Evolutionary conservation across 2,329 filamentous ascomycete genomes (phyloP).

Genomic region (Aspergillus glaucus): DNA sequence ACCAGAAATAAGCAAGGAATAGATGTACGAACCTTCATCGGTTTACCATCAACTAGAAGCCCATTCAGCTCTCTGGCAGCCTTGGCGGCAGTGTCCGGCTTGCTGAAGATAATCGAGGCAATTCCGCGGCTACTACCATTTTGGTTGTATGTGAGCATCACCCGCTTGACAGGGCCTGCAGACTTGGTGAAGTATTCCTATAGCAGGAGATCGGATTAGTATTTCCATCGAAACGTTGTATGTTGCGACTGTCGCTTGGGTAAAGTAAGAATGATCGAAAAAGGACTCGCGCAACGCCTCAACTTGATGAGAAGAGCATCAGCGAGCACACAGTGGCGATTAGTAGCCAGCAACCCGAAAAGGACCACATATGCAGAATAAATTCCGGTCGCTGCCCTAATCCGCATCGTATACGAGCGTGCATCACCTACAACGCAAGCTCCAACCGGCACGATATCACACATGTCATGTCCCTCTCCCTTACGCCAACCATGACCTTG

Average conservation of each 20-base stretch:
- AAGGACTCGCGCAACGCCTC: constrained; percentile 17
- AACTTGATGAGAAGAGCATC: constrained; percentile 37
- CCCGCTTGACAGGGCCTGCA: constrained; percentile 83
- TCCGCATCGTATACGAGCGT: neutral
- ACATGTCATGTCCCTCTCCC: no score
- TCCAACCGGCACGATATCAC: neutral
- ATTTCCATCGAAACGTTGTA: constrained; percentile 25
- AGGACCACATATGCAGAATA: neutral
- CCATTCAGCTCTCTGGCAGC: constrained; percentile 81
- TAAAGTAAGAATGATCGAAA: constrained; percentile 20
- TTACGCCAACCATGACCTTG: no score
- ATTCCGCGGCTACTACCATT: constrained; percentile 87
- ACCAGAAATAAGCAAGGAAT: neutral
- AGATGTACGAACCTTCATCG: constrained; percentile 67
- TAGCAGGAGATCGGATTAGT: constrained; percentile 45
- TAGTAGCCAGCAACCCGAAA: constrained; percentile 27
- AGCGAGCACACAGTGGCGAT: constrained; percentile 55
- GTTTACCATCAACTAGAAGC: constrained; percentile 78
- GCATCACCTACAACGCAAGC: neutral
- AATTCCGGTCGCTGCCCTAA: neutral
- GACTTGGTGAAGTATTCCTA: constrained; percentile 96
- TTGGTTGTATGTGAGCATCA: constrained; percentile 87
- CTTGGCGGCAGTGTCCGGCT: constrained; percentile 73
- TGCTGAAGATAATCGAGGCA: constrained; percentile 80
- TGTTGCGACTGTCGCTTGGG: constrained; percentile 17